phyloP scores from a whole-genome alignment of 2,329 filamentous ascomycete genomes.

The Penicillium aurantiogriseum region DNA sequence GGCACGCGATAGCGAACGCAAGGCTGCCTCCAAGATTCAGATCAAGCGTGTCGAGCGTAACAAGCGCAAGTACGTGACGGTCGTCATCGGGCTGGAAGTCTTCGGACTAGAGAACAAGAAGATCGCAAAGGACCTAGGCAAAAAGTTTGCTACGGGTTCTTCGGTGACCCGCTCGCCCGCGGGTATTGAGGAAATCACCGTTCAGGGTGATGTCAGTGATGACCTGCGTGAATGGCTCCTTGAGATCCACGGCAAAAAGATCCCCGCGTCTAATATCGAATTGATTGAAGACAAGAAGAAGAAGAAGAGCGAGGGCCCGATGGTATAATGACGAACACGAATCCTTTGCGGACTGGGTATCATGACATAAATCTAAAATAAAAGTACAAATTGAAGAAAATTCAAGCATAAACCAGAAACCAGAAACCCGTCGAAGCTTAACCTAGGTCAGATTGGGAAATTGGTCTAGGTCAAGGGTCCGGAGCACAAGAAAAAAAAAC shows the following conservation, averaged over 20 bases:
- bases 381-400: slow-evolving; percentile 16
- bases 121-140: slow-evolving; percentile 92
- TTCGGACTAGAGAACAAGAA: slow-evolving; percentile 95
- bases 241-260: slow-evolving; percentile 77
- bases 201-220: slow-evolving; percentile 94
- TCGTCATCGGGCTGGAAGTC: slow-evolving; percentile 83
- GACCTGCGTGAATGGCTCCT: slow-evolving; percentile 89
- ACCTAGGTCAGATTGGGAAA: neutral
- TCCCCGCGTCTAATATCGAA: slow-evolving; percentile 95
- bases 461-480: neutral
- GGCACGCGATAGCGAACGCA: slow-evolving; percentile 76
- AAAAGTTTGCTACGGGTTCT: slow-evolving; percentile 95
- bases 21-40: slow-evolving; percentile 75
- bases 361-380: slow-evolving; percentile 22
- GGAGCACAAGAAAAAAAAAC: neutral
- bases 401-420: slow-evolving; percentile 6
- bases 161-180: slow-evolving; percentile 85
- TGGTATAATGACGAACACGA: slow-evolving; percentile 18
- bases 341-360: slow-evolving; percentile 25
- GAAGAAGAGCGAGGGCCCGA: slow-evolving; percentile 54
- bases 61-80: slow-evolving; percentile 95
- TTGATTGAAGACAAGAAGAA: slow-evolving; percentile 94
- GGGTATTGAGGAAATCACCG: slow-evolving; percentile 92
- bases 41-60: slow-evolving; percentile 98
- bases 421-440: neutral